phyloP scores from a whole-genome alignment of 192 early-diverging fungal species.

The Coemansia sp. region DNA sequence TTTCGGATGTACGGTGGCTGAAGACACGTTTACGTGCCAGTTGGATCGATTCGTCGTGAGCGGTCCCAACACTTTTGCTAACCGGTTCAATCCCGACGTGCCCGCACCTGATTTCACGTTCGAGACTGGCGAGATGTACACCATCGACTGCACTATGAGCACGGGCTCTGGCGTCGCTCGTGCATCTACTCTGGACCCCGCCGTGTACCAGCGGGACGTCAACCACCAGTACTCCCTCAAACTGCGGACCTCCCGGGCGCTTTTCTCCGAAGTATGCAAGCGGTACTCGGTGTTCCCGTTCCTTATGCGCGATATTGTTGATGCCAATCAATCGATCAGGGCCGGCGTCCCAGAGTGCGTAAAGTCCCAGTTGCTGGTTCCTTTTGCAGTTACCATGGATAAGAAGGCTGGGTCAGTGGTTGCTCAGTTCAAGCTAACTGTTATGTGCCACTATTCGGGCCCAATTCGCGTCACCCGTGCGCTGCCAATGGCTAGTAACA shows the following conservation, averaged over 20 bases:
- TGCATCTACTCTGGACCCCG: slow-evolving; percentile 57
- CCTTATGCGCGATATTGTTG: slow-evolving; percentile 55
- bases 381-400: slow-evolving; percentile 63
- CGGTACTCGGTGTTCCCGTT: slow-evolving; percentile 76
- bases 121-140: slow-evolving; percentile 71
- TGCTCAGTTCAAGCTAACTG: slow-evolving; percentile 77
- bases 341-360: slow-evolving; percentile 74
- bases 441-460: slow-evolving; percentile 61
- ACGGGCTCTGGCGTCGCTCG: slow-evolving; percentile 60
- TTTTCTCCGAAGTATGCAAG: slow-evolving; percentile 64
- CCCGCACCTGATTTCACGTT: slow-evolving; percentile 66
- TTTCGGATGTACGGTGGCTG: slow-evolving; percentile 69
- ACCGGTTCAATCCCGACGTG: slow-evolving; percentile 61
- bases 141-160: slow-evolving; percentile 69
- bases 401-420: slow-evolving; percentile 53
- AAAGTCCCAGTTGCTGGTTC: slow-evolving; percentile 61
- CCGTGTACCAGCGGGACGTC: slow-evolving; percentile 73
- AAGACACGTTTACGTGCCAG: slow-evolving; percentile 65
- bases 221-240: slow-evolving; percentile 72
- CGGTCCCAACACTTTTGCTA: slow-evolving; percentile 61
- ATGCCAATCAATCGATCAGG: slow-evolving; percentile 28
- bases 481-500: slow-evolving; percentile 66
- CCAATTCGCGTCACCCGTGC: slow-evolving; percentile 68
- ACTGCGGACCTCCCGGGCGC: slow-evolving; percentile 58
- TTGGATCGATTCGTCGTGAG: slow-evolving; percentile 76